Conservation (phyloP, 805 yeast genomes). For the Wickerhamiella nectarea region DNA sequence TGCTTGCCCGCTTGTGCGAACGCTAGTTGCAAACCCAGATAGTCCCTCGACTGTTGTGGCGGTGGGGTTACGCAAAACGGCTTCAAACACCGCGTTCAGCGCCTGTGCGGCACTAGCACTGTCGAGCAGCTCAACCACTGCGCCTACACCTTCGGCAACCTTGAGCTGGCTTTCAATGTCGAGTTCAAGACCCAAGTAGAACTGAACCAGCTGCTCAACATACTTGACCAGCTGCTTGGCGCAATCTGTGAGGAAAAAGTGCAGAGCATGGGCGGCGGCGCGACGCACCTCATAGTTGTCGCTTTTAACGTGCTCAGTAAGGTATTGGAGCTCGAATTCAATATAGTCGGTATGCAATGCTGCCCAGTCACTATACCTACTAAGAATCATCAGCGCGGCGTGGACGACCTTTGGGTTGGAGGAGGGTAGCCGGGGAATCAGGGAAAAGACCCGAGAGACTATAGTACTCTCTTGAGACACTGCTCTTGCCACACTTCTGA, state of each 20-base stretch:
- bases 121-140: constrained; percentile 38
- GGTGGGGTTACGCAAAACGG: constrained; percentile 36
- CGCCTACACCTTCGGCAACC: constrained; percentile 79
- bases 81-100: constrained; percentile 63
- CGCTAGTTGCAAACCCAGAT: constrained; percentile 48
- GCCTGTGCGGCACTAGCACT: constrained; percentile 30
- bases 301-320: constrained; percentile 55
- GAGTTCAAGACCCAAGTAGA: constrained; percentile 49
- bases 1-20: constrained; percentile 48
- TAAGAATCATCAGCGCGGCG: constrained; percentile 83
- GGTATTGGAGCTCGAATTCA: constrained; percentile 72
- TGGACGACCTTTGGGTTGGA: constrained; percentile 78
- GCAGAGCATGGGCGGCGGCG: constrained; percentile 86
- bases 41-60: constrained; percentile 25
- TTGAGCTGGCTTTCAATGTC: constrained; percentile 63
- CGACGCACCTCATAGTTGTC: constrained; percentile 39
- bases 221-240: constrained; percentile 47
- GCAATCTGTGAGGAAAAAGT: constrained; percentile 92
- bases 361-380: constrained; percentile 96
- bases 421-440: constrained; percentile 36
- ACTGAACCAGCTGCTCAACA: constrained; percentile 59
- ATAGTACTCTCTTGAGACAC: constrained; percentile 28
- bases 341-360: constrained; percentile 68
- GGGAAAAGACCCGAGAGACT: constrained; percentile 5
- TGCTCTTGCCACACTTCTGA: constrained; percentile 92